Base-by-base conservation (phyloP, 768 basidiomycete species). In the Termitomyces sp. region DNA sequence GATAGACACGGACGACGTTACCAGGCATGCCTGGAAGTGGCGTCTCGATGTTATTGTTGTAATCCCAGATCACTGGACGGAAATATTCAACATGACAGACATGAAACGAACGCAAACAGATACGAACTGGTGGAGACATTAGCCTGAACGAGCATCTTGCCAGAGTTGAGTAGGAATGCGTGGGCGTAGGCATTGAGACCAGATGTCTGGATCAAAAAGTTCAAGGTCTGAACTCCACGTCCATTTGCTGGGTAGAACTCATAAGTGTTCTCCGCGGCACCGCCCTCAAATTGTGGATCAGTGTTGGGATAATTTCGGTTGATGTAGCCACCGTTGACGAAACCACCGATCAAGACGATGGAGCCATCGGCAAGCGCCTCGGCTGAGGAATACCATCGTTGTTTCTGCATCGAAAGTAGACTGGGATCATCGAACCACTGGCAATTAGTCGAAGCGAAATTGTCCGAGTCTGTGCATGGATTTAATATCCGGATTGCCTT, bases 141-240 rank as follows among this genome's bases (percentile, higher is more conserved):
- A 5, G 91, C 88, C 65, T 94, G 93, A 31, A 93, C 76, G 65
- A 94, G 81, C 79, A 92, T 80, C 62, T 85, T 84, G 16, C 90
- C 90, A 6, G 87, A 88, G 6, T 85, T 78, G 79, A 92, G 80
- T 47, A 91, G 77, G 76, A 76, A 91, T 3, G 86, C 79, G 63
- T 87, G 88, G 0, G 87, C 81, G 60, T 92, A 92, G 0, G 89
- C 75, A 68, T 92, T 92, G 42, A 92, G 76, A 42, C 90, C 90
- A 26, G 87, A 88, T 0, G 90, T 90, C 24, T 79, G 72, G 59
- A 81, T 72, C 76, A 92, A 76, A 74, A 92, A 92, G 20, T 83
- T 68, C 80, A 87, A 85, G n/a, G 76, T 67, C 59, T 79, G 74
- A 3, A 81, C 78, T 14, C 68, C 61, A 14, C 71, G 67, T 18